phyloP scores from a whole-genome alignment of 1,284 basidiomycete species.

The Ceratobasidium sp. region DNA sequence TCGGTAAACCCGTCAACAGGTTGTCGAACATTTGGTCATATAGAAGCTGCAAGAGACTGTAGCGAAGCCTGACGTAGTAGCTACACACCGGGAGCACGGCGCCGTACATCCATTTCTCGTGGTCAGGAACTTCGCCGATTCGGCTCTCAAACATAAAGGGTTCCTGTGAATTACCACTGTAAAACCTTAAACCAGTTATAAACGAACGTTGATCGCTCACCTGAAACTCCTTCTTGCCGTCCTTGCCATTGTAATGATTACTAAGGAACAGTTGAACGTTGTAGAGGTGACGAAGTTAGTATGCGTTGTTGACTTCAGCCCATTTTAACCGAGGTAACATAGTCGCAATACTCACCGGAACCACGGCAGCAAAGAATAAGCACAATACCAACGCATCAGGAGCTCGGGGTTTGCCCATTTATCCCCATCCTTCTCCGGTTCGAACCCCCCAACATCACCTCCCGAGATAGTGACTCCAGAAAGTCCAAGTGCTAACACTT shows the following conservation, averaged over 20 bases:
- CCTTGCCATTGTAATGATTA: slow-evolving; percentile 41
- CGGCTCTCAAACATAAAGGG: slow-evolving; percentile 13
- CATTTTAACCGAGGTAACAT: not conserved
- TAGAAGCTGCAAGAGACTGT: slow-evolving; percentile 41
- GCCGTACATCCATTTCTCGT: slow-evolving; percentile 41
- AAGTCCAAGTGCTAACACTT: slow-evolving; percentile 43
- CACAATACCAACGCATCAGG: slow-evolving; percentile 46
- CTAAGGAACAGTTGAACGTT: slow-evolving; percentile 8
- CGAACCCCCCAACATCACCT: slow-evolving; percentile 44
- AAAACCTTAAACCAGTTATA: not conserved
- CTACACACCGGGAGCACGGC: slow-evolving; percentile 31
- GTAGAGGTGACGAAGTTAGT: not conserved
- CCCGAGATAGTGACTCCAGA: slow-evolving; percentile 45
- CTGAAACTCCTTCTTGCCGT: slow-evolving; percentile 45
- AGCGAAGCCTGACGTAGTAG: slow-evolving; percentile 44
- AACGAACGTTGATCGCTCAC: not conserved
- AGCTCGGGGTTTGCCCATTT: slow-evolving; percentile 43
- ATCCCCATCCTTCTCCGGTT: not conserved
- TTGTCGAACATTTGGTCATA: slow-evolving; percentile 48
- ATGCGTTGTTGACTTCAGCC: too few species aligned
- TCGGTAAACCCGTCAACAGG: slow-evolving; percentile 41
- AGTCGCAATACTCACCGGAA: slow-evolving; percentile 13
- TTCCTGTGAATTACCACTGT: not conserved
- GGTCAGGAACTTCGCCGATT: slow-evolving; percentile 6
- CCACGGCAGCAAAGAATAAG: slow-evolving; percentile 44